phyloP scores from a whole-genome alignment of 2,329 filamentous ascomycete genomes.

The Xylaria sp. region DNA sequence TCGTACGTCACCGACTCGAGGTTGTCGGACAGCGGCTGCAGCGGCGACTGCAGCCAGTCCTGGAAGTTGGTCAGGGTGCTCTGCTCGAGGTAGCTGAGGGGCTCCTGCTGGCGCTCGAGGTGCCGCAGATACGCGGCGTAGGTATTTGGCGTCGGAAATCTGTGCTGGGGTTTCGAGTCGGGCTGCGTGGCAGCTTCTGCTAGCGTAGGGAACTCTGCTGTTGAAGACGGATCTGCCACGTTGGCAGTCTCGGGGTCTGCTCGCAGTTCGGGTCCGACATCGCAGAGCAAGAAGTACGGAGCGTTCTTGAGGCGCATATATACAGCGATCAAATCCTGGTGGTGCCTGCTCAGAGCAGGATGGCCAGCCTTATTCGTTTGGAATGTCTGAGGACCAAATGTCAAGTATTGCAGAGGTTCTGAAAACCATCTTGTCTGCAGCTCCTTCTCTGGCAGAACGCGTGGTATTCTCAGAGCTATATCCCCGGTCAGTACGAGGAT shows the following conservation, averaged over 20 bases:
- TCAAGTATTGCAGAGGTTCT: conserved; percentile 67
- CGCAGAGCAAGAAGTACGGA: conserved; percentile 66
- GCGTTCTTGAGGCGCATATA: conserved; percentile 67
- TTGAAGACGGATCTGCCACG: conserved; percentile 42
- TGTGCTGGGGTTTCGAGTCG: conserved; percentile 45
- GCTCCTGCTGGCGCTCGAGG: conserved; percentile 79
- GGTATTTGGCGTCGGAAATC: conserved; percentile 39
- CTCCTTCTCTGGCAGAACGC: conserved; percentile 59
- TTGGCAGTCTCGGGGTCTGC: conserved; percentile 38
- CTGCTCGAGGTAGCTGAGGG: conserved; percentile 55
- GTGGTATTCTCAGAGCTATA: conserved; percentile 60
- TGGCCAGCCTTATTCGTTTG: conserved; percentile 62
- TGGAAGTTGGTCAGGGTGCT: conserved; percentile 66
- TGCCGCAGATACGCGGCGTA: conserved; percentile 82
- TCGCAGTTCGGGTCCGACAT: conserved; percentile 56
- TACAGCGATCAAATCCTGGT: conserved; percentile 62
- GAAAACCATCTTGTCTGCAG: conserved; percentile 70
- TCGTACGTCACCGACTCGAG: conserved; percentile 97
- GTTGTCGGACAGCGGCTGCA: conserved; percentile 95
- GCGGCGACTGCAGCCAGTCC: conserved; percentile 91
- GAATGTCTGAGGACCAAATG: conserved; percentile 57
- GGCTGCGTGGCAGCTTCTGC: conserved; percentile 60
- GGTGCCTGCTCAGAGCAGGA: conserved; percentile 62
- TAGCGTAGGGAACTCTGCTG: conserved; percentile 68
- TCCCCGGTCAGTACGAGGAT: conserved; percentile 13